A percentile compares a stretch with the other conserved stretches of the same genome.
phyloP scores from a whole-genome alignment of 805 yeast species.

The Hanseniaspora taiwanica region DNA sequence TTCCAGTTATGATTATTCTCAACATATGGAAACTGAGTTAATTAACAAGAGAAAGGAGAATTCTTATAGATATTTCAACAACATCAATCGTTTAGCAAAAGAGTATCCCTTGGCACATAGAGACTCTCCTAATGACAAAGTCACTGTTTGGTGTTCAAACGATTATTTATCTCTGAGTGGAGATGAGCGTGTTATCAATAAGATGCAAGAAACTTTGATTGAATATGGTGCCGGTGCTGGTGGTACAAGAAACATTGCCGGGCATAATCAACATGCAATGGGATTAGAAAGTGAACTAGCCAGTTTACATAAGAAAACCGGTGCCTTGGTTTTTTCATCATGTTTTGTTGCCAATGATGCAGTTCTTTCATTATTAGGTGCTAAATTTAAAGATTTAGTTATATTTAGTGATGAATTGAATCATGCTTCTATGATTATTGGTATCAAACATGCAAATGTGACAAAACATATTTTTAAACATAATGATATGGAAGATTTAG shows the following conservation, averaged over 20 bases:
- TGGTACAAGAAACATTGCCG: conserved; percentile 97
- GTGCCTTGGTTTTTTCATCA: conserved; percentile 87
- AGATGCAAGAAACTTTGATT: conserved; percentile 69
- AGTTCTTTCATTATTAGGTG: conserved; percentile 79
- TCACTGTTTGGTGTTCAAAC: conserved; percentile 98
- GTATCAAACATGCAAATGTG: conserved; percentile 82
- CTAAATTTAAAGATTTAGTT: conserved; percentile 77
- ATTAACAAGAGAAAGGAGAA: conserved; percentile 69
- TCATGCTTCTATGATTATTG: conserved; percentile 97
- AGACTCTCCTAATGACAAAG: conserved; percentile 59
- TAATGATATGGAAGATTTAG: conserved; percentile 76
- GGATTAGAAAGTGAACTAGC: conserved; percentile 78
- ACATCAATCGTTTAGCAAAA: conserved; percentile 86
- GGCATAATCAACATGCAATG: conserved; percentile 87
- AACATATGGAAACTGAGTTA: conserved; percentile 54
- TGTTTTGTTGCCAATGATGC: conserved; percentile 98
- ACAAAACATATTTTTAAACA: conserved; percentile 85
- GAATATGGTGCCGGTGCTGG: conserved; percentile 98
- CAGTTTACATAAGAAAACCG: conserved; percentile 84
- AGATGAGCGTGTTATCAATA: conserved; percentile 55
- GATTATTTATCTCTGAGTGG: conserved; percentile 94
- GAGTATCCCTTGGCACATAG: conserved; percentile 93
- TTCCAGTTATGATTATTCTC: conserved; percentile 53
- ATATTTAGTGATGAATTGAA: conserved; percentile 86
- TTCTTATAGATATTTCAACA: conserved; percentile 92